Evolutionary conservation across 2,329 filamentous ascomycete species (phyloP).

Genomic region (Colletotrichum scovillei): DNA sequence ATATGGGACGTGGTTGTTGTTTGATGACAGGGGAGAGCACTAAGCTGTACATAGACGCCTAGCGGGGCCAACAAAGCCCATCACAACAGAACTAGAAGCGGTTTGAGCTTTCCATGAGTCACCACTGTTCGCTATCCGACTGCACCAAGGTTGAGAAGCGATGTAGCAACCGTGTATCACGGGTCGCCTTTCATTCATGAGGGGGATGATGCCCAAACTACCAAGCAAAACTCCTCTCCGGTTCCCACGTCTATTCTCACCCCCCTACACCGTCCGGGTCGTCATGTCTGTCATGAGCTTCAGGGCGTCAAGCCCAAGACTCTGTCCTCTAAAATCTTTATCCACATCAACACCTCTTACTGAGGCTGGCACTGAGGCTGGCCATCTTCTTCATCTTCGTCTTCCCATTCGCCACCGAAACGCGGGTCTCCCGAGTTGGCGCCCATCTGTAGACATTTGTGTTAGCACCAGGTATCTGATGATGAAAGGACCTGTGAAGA

Average conservation of each 20-base stretch:
- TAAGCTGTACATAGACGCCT: not conserved
- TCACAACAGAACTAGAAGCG: not conserved
- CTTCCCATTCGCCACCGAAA: slow-evolving; percentile 75
- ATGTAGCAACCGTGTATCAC: slow-evolving; percentile 20
- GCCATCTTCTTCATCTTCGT: slow-evolving; percentile 75
- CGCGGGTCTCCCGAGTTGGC: slow-evolving; percentile 76
- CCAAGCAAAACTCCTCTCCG: slow-evolving; percentile 36
- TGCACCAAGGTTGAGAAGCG: slow-evolving; percentile 4
- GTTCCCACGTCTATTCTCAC: slow-evolving; percentile 31
- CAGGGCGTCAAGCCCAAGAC: slow-evolving; percentile 29
- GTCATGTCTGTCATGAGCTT: slow-evolving; percentile 34
- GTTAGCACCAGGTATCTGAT: slow-evolving; percentile 40
- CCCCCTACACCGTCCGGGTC: slow-evolving; percentile 25
- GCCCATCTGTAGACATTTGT: slow-evolving; percentile 67
- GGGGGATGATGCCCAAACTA: slow-evolving; percentile 33
- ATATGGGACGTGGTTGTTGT: slow-evolving; percentile 17
- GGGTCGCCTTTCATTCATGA: slow-evolving; percentile 34
- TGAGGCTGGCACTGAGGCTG: slow-evolving; percentile 79
- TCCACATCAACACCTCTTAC: slow-evolving; percentile 52
- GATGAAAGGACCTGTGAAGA: not conserved
- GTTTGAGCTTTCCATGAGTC: not conserved
- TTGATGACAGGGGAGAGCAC: not conserved
- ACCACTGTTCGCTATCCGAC: not conserved
- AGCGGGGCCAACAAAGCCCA: not conserved
- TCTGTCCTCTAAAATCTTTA: slow-evolving; percentile 31